Evolutionary conservation across 495 filamentous ascomycete genomes (phyloP).

Genomic region (Apiosordaria backusii): DNA sequence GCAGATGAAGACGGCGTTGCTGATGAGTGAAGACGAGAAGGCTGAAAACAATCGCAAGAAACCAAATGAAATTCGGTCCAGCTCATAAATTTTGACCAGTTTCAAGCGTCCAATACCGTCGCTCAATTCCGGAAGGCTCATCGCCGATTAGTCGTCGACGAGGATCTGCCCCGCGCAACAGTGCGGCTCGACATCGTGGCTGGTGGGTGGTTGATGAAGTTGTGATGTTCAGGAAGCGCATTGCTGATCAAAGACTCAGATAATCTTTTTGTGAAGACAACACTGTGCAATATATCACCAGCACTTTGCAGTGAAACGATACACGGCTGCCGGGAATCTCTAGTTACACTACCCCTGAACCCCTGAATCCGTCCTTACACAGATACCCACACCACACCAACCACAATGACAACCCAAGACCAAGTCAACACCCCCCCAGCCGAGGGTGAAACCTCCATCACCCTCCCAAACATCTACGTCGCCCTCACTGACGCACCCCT

Average conservation of each 20-base stretch:
- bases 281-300: background rate
- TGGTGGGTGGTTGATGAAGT: background rate
- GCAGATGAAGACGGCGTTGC: background rate
- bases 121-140: background rate
- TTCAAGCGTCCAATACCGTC: too few species aligned
- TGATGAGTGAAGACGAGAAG: background rate
- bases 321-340: background rate
- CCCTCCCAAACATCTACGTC: slow-evolving; percentile 49
- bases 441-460: slow-evolving; percentile 15
- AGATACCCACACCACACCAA: background rate
- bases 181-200: background rate
- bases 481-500: slow-evolving; percentile 64
- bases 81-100: too few species aligned
- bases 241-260: background rate
- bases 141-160: background rate
- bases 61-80: background rate
- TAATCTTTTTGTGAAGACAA: background rate
- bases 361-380: background rate
- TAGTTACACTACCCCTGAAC: background rate
- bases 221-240: background rate
- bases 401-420: slow-evolving; percentile 1
- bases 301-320: background rate
- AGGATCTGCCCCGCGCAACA: background rate
- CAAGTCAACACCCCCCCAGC: slow-evolving; percentile 26
- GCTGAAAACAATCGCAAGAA: background rate